Evolutionary conservation across 2,329 filamentous ascomycete species (phyloP).

Genomic region (Colletotrichum caudatum): DNA sequence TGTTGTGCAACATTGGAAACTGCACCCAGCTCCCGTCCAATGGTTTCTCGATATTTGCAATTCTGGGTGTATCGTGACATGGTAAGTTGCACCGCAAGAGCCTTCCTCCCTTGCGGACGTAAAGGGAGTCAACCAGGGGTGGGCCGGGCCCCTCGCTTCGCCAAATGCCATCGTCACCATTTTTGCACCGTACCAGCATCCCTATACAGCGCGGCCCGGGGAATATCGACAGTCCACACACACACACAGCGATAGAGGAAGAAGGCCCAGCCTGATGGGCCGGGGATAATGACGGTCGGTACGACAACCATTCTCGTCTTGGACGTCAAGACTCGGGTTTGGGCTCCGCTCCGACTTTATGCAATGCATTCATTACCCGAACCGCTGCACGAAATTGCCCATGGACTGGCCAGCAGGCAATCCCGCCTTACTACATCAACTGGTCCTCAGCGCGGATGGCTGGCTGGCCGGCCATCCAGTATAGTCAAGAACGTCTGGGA

Average conservation of each 20-base stretch:
- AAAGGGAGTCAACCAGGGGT: slow-evolving; percentile 14
- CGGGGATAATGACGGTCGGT: background rate
- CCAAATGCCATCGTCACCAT: slow-evolving; percentile 36
- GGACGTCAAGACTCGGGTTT: slow-evolving; percentile 23
- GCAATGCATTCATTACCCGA: background rate
- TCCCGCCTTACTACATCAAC: background rate
- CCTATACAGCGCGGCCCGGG: slow-evolving; percentile 14
- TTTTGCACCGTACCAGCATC: slow-evolving; percentile 18
- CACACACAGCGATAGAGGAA: background rate
- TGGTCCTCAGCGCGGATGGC: background rate
- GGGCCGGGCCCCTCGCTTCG: slow-evolving; percentile 13
- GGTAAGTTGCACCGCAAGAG: slow-evolving; percentile 7
- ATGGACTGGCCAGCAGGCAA: background rate
- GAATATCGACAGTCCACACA: background rate
- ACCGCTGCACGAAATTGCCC: slow-evolving; percentile 1
- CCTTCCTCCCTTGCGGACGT: slow-evolving; percentile 25
- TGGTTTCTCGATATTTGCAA: background rate
- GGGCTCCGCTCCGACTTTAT: slow-evolving; percentile 1
- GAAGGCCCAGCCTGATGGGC: background rate
- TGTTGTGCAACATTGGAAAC: slow-evolving; percentile 4
- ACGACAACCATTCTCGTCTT: slow-evolving; percentile 21
- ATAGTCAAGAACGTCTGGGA: background rate
- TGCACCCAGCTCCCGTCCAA: slow-evolving; percentile 2
- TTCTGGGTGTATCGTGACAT: slow-evolving; percentile 22
- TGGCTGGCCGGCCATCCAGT: background rate